Conservation (phyloP, 352 stramenopile species). For the Pythium diclinum region DNA sequence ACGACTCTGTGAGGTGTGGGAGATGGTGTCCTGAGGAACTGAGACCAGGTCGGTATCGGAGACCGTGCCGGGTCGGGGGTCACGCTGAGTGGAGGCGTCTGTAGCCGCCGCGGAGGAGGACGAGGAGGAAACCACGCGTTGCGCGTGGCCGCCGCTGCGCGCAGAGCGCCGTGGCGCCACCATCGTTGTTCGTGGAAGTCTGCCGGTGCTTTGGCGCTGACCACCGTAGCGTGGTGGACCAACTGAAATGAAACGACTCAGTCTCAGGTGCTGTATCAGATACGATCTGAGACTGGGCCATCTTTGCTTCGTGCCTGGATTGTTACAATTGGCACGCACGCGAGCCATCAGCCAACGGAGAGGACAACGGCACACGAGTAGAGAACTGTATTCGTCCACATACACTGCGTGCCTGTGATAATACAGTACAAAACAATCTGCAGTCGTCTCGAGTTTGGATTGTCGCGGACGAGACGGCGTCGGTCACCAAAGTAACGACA, state of each 20-base stretch:
- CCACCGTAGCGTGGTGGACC: background rate
- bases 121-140: no score
- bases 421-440: no score
- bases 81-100: background rate
- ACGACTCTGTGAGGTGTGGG: no score
- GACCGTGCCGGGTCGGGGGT: background rate
- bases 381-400: background rate
- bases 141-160: no score
- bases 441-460: no score
- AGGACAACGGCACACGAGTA: background rate
- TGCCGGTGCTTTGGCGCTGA: no score
- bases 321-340: background rate
- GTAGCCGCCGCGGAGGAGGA: background rate
- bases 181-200: background rate
- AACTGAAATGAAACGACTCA: background rate
- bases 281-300: background rate
- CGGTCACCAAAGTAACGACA: no score
- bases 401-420: no score
- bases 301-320: background rate
- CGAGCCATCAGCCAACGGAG: background rate
- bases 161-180: no score
- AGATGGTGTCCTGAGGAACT: background rate
- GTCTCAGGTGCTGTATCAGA: background rate
- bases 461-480: no score
- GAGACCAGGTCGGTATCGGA: background rate